Conservation (phyloP, 306 rosid species). For the Begonia fuchsioides region DNA sequence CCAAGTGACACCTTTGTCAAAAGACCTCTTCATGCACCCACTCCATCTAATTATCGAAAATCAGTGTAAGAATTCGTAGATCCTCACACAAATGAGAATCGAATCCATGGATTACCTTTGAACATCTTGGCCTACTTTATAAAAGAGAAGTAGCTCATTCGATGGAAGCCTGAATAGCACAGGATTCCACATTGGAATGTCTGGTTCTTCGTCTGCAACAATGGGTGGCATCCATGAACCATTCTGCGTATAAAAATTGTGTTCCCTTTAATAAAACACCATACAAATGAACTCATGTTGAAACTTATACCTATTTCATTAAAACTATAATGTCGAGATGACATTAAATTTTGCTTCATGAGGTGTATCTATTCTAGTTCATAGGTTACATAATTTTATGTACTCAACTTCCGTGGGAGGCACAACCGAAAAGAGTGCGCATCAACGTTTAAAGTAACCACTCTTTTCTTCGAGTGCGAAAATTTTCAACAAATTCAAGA, state of each 20-base stretch:
- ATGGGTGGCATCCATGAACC: constrained; percentile 61
- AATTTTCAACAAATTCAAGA: neutral
- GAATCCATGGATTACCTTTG: constrained; percentile 35
- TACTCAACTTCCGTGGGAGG: neutral
- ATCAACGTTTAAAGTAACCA: no score
- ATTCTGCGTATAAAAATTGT: constrained; percentile 27
- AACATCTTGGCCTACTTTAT: constrained; percentile 73
- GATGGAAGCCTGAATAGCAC: constrained; percentile 81
- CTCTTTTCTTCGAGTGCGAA: neutral
- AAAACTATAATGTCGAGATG: no score
- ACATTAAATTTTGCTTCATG: no score
- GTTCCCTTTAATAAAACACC: neutral
- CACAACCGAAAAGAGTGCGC: neutral
- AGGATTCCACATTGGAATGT: constrained; percentile 93
- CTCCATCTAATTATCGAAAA: constrained; percentile 50
- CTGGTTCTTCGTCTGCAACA: constrained; percentile 55
- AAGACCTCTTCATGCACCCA: constrained; percentile 74
- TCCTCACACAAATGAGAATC: no score
- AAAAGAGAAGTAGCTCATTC: constrained; percentile 69
- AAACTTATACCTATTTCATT: no score
- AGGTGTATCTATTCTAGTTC: no score
- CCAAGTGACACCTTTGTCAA: constrained; percentile 74
- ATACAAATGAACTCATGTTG: neutral
- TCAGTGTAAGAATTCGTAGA: no score
- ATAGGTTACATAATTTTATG: neutral